These are phyloP conservation scores for Saprolegnia diclina DNA, from an alignment of 352 stramenopile species.

Conservation along the genomic window DNA sequence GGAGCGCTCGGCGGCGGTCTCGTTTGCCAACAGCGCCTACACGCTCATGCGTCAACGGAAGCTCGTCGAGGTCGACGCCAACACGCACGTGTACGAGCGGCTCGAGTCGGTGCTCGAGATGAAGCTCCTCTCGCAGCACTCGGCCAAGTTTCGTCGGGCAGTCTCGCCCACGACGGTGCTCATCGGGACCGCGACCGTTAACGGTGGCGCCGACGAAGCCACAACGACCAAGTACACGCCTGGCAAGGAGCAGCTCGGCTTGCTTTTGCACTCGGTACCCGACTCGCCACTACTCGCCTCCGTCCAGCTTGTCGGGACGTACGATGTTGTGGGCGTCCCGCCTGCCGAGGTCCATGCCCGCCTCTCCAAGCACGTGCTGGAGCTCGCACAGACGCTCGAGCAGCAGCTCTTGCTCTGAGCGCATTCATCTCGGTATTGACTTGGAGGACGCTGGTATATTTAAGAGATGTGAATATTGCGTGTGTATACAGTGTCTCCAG, in stretches of 20 bases:
- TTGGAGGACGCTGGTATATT: background rate
- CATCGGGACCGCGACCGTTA: background rate
- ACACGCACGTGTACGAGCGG: background rate
- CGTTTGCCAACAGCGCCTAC: background rate
- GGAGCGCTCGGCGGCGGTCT: background rate
- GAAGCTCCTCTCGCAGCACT: constrained; percentile 14
- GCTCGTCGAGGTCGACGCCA: background rate
- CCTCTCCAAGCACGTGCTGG: constrained; percentile 13
- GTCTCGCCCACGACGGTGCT: background rate
- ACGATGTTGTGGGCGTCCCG: constrained; percentile 21
- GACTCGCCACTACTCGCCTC: background rate
- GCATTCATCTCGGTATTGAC: background rate
- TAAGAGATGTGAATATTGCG: background rate
- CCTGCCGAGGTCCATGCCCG: constrained; percentile 2
- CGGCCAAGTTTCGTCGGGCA: constrained; percentile 1
- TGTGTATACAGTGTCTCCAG: background rate
- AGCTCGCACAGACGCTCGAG: background rate
- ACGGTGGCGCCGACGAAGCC: background rate
- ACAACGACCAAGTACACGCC: constrained; percentile 6
- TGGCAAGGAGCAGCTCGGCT: constrained; percentile 18
- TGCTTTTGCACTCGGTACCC: background rate
- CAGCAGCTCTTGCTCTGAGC: background rate
- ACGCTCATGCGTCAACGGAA: constrained; percentile 13
- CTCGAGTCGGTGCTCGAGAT: constrained; percentile 25
- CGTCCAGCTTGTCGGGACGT: constrained; percentile 14